Base-by-base conservation (phyloP, 1,284 basidiomycete genomes). In the Papiliotrema fonsecae region DNA sequence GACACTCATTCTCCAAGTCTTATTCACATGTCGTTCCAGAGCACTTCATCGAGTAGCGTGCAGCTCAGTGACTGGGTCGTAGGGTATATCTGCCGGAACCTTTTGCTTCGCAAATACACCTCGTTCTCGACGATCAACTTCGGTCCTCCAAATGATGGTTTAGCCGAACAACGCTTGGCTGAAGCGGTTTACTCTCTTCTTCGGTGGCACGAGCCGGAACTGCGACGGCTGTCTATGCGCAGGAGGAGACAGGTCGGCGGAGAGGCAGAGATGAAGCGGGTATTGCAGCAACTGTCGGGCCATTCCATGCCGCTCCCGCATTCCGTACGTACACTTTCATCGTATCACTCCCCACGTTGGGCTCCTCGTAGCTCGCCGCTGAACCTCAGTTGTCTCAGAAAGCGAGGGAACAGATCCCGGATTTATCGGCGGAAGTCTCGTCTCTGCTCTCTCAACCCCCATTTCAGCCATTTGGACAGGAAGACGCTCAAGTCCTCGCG, bases 401-500 rank as follows among this genome's bases (percentile, higher is more conserved):
- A 10, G 19, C 19, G 19, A 9, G 9, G 10, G 19, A 21, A 5
- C 11, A 11, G 10, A 18, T 40, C 11, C 38, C 38, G 6, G 38
- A 40, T 18, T 18, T 40, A 11, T 21, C 18, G 16, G 24, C 19
- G 13, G 38, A 28, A 6, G 19, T 43, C 6, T 6, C 11, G 28
- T 24, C 6, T 10, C 32, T 55, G 14, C 25, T 57, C 2, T 22
- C 42, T 6, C n/a, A 37, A 16, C 61, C 59, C 14, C 65, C 62
- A 9, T 64, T 60, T 41, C 14, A 47, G 19, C 60, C 64, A 7
- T 61, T 69, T 22, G 62, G 55, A 0, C 13, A 37, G 9, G 57
- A 56, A 18, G 70, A 73, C 47, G 65, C 60, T 13, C 45, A 51
- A 22, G 76, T 74, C 1, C 61, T 74, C 25, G 65, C 65, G 2